Evolutionary conservation across 176 grass and related monocot species (phyloP).

Genomic region (Oryza brachyantha): DNA sequence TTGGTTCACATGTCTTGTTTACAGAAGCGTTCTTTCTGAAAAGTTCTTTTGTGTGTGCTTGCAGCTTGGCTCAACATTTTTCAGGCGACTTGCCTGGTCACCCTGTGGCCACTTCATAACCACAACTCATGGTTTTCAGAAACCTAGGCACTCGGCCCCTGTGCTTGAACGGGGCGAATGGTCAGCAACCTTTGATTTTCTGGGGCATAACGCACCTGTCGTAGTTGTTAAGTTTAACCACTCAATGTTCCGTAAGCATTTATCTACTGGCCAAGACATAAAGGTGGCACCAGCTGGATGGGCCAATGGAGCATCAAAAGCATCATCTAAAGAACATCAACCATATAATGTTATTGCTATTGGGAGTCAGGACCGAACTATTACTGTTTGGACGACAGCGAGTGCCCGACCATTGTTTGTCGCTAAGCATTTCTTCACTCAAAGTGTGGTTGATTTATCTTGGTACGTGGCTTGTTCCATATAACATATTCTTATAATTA

Average conservation of each 20-base stretch:
- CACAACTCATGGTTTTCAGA: constrained; percentile 97
- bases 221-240: constrained; percentile 98
- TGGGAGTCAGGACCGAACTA: constrained; percentile 96
- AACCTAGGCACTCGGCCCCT: constrained; percentile 93
- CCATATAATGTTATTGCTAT: constrained; percentile 98
- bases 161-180: constrained; percentile 96
- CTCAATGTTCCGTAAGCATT: constrained; percentile 86
- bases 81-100: constrained; percentile 88
- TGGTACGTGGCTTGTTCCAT: constrained; percentile 51
- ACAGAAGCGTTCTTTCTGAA: constrained; percentile 33
- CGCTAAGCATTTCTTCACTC: constrained; percentile 94
- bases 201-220: constrained; percentile 91
- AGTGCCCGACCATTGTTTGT: constrained; percentile 92
- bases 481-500: neutral
- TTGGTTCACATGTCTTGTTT: neutral
- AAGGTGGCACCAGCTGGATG: constrained; percentile 64
- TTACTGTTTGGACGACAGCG: constrained; percentile 97
- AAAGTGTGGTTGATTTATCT: constrained; percentile 98
- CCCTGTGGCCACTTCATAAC: constrained; percentile 99
- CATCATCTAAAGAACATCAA: constrained; percentile 64
- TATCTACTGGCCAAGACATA: constrained; percentile 51
- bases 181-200: constrained; percentile 99
- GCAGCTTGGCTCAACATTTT: constrained; percentile 99
- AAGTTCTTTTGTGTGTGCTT: constrained; percentile 10
- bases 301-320: constrained; percentile 80